A percentile compares a stretch with the other conserved stretches of the same genome.
Evolutionary conservation across 2,329 filamentous ascomycete genomes (phyloP).

Genomic region (Fusarium brachygibbosum): DNA sequence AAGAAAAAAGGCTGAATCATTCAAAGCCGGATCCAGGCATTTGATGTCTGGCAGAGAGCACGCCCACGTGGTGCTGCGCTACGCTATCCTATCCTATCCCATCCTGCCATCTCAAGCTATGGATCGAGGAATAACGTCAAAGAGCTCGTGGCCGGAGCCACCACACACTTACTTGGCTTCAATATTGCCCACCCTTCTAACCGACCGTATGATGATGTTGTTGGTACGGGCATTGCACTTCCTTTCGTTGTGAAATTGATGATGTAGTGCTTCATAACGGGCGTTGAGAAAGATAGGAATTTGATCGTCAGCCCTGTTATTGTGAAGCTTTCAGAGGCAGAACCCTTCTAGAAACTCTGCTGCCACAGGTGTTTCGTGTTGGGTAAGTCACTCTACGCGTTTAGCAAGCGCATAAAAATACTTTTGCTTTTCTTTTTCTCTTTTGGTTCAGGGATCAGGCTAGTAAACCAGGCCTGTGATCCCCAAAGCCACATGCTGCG

Average conservation of each 20-base stretch:
- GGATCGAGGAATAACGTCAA: conserved; percentile 32
- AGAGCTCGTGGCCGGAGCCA: conserved; percentile 24
- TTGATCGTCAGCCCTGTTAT: conserved; percentile 19
- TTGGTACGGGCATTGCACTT: conserved; percentile 39
- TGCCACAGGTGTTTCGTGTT: conserved; percentile 2
- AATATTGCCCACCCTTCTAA: conserved; percentile 16
- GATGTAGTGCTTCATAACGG: conserved; percentile 6
- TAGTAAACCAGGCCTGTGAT: conserved; percentile 44
- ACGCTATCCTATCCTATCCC: not conserved
- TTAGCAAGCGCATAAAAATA: conserved; percentile 11
- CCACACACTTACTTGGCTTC: conserved; percentile 17
- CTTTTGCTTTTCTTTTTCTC: conserved; percentile 15
- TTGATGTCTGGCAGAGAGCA: conserved; percentile 32
- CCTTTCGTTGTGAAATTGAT: conserved; percentile 3
- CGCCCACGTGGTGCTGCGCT: conserved; percentile 44
- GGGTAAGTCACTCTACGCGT: conserved; percentile 20
- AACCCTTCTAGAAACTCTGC: conserved; percentile 42
- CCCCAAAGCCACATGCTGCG: conserved; percentile 48
- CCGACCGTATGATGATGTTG: conserved; percentile 49
- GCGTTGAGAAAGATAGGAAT: conserved; percentile 12
- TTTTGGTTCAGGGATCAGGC: conserved; percentile 42
- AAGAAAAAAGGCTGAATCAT: conserved; percentile 30
- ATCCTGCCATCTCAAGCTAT: conserved; percentile 40
- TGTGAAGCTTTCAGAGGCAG: conserved; percentile 26
- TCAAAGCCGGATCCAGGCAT: conserved; percentile 28